A percentile compares a stretch with the other conserved stretches of the same genome.
Conservation (phyloP, 2,329 filamentous ascomycete species). For the Septoria linicola region DNA sequence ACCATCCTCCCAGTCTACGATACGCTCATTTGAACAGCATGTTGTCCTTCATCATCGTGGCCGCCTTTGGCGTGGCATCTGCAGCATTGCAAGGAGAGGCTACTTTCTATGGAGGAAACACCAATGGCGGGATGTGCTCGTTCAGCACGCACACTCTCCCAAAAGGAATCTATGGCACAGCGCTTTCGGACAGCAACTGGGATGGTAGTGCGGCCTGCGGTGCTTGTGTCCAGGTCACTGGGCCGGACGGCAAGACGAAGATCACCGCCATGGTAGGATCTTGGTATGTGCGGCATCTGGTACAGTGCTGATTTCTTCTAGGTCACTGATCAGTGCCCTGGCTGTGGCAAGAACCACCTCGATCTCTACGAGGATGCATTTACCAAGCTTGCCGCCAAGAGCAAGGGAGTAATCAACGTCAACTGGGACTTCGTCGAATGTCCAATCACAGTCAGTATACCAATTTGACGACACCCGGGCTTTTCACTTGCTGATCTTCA, state of each 20-base stretch:
- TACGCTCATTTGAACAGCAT: conserved; percentile 11
- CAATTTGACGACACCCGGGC: background rate
- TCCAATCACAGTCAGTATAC: conserved; percentile 43
- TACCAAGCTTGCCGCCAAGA: conserved; percentile 45
- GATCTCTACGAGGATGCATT: conserved; percentile 58
- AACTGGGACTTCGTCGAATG: conserved; percentile 54
- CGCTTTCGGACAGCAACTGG: conserved; percentile 61
- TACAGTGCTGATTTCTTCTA: conserved; percentile 28
- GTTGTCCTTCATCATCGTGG: conserved; percentile 22
- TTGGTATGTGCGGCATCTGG: background rate
- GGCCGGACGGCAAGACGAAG: conserved; percentile 50
- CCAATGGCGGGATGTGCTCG: conserved; percentile 59
- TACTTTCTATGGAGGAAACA: conserved; percentile 34
- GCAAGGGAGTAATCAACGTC: conserved; percentile 51
- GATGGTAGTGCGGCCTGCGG: conserved; percentile 58
- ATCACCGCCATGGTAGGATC: conserved; percentile 63
- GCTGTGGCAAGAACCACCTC: conserved; percentile 54
- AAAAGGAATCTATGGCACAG: conserved; percentile 59
- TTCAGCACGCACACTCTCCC: conserved; percentile 64
- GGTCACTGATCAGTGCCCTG: conserved; percentile 59
- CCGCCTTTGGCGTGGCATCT: conserved; percentile 18
- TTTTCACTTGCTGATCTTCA: background rate
- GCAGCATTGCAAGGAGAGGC: conserved; percentile 26
- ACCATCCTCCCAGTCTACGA: background rate
- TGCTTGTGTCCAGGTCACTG: conserved; percentile 60